These are phyloP conservation scores for Yamadazyma kanchanaburiensis DNA, from an alignment of 1,139 yeast species.

Conservation along the genomic window DNA sequence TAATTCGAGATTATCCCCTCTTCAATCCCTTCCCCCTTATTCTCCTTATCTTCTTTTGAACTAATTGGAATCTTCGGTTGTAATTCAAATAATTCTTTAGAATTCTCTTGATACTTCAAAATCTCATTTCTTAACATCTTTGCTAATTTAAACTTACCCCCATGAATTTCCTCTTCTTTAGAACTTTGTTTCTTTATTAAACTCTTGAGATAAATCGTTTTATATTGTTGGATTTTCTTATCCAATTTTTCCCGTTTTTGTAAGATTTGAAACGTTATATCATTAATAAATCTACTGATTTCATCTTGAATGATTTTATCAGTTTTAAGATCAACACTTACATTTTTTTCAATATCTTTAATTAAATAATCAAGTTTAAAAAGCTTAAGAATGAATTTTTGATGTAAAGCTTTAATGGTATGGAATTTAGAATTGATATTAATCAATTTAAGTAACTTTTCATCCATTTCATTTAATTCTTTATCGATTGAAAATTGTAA, in stretches of 20 bases:
- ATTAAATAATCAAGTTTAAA: constrained; percentile 40
- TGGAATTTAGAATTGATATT: constrained; percentile 20
- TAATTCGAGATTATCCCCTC: constrained; percentile 20
- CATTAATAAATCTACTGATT: constrained; percentile 37
- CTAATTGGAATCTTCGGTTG: constrained; percentile 24
- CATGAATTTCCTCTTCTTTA: constrained; percentile 4
- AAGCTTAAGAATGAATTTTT: constrained; percentile 28
- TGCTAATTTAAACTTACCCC: constrained; percentile 17
- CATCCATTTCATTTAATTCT: constrained; percentile 40
- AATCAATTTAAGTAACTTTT: constrained; percentile 26
- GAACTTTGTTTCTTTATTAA: constrained; percentile 1
- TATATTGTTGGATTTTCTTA: constrained; percentile 15
- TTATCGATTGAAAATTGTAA: constrained; percentile 38
- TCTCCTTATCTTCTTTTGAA: constrained; percentile 15
- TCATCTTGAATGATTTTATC: constrained; percentile 44
- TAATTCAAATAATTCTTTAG: constrained; percentile 16
- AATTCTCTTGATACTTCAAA: constrained; percentile 17
- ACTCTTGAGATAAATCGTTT: constrained; percentile 8
- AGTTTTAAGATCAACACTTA: constrained; percentile 12
- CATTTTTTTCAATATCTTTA: constrained; percentile 15
- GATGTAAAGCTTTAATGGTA: constrained; percentile 30
- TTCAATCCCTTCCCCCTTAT: constrained; percentile 7
- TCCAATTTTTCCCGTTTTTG: constrained; percentile 32
- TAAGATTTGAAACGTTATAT: constrained; percentile 35
- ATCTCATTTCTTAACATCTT: constrained; percentile 22